Evolutionary conservation across 2,329 filamentous ascomycete genomes (phyloP), one percentile per base, ranked within the genome.

Genomic region (Fusarium sacchari): DNA sequence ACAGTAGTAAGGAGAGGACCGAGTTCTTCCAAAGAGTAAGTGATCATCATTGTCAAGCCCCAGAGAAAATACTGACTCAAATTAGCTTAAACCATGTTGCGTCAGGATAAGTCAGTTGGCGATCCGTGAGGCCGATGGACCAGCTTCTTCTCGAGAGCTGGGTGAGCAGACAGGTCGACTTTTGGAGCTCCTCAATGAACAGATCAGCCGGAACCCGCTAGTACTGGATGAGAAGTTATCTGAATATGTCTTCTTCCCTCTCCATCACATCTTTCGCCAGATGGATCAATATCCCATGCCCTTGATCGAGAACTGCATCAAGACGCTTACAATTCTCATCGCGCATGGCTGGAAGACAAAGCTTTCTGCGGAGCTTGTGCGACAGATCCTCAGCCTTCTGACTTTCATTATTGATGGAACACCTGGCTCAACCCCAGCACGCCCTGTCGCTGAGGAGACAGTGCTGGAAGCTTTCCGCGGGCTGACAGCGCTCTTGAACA

Each of bases 241-340:
- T 20, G 95, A 98, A 84, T 99, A 98, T 85, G 89, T 93, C 78
- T 98, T 98, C 85, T 97, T 98, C 71, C 96, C 96, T 0, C 85
- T 99, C 1, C 95, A 94, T 1, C 93, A 96, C 76, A 90, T 98
- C 43, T 92, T 99, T 77, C 92, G 94, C 66, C 88, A 91, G 71
- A 92, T 94, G 74, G 89, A 93, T 71, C 86, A 88, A 53, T 90
- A 95, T 60, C 91, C 95, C 2, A 88, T 93, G 52, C 88, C 88
- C 40, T 85, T 94, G 44, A 84, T 96, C 13, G 96, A 99, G 80
- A 83, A 93, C 47, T 91, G 92, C 36, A 86, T 98, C 50, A 90
- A 91, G 79, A 96, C 93, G 75, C 85, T 98, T 39, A 87, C 89
- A 17, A 84, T 94, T 22, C 86, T 99, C 34, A 88, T 98, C 42